Conservation (phyloP, 345 rosid species). For the Isatis tinctoria region DNA sequence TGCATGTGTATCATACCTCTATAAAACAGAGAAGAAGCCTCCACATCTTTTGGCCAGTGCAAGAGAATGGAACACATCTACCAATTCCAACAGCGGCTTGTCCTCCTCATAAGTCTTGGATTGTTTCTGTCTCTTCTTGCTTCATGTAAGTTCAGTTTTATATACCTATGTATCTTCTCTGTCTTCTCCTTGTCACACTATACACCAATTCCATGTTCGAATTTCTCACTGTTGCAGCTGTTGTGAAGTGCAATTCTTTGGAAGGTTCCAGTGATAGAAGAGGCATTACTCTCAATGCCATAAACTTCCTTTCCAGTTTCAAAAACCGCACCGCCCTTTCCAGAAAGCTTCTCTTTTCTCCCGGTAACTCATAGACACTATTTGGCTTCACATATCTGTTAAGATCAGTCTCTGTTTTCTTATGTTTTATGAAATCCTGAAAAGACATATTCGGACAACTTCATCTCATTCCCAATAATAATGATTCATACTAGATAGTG, state of each 20-base stretch:
- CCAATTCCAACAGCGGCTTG: slow-evolving; percentile 15
- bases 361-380: slow-evolving; percentile 2
- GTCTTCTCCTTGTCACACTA: not conserved
- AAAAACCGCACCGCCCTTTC: slow-evolving; percentile 1
- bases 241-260: slow-evolving; percentile 3
- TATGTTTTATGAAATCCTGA: not conserved
- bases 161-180: not conserved
- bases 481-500: not conserved
- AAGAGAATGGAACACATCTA: slow-evolving; percentile 17
- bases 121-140: slow-evolving; percentile 23
- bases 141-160: slow-evolving; percentile 17
- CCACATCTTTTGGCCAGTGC: slow-evolving; percentile 18
- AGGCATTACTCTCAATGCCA: not conserved
- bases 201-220: not conserved
- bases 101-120: slow-evolving; percentile 21
- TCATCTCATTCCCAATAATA: not conserved
- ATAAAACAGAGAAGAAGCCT: slow-evolving; percentile 15
- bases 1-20: slow-evolving; percentile 14
- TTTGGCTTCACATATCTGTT: not conserved
- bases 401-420: not conserved
- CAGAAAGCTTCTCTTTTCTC: slow-evolving; percentile 24
- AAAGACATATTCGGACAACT: not conserved
- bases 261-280: not conserved
- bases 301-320: not conserved
- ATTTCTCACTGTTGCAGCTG: slow-evolving; percentile 9